phyloP scores from a whole-genome alignment of 2,329 filamentous ascomycete species.

The Penicillium italicum region DNA sequence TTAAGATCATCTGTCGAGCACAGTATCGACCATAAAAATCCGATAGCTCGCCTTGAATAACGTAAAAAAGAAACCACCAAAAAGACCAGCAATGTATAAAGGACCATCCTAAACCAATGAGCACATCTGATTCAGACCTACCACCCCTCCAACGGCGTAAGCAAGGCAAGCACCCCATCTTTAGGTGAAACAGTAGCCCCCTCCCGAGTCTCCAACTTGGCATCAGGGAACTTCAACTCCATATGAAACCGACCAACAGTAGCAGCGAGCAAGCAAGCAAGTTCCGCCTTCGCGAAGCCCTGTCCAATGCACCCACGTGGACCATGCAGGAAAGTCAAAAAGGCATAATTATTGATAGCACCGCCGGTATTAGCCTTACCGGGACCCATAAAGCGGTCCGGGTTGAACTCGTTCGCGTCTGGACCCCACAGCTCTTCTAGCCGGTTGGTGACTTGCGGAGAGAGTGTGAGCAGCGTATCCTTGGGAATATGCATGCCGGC shows the following conservation, averaged over 20 bases:
- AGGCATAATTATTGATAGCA: conserved; percentile 70
- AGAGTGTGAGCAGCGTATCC: conserved; percentile 65
- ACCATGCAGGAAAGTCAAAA: conserved; percentile 80
- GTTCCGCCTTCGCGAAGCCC: conserved; percentile 76
- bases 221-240: conserved; percentile 59
- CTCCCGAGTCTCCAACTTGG: conserved; percentile 63
- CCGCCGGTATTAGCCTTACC: conserved; percentile 61
- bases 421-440: conserved; percentile 68
- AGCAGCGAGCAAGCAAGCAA: conserved; percentile 75
- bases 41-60: not conserved
- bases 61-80: not conserved
- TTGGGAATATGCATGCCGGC: conserved; percentile 62
- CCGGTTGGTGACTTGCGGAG: conserved; percentile 66
- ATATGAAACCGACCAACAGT: conserved; percentile 71
- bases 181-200: conserved; percentile 69
- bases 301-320: conserved; percentile 82
- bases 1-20: not conserved
- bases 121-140: conserved; percentile 1
- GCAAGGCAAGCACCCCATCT: conserved; percentile 66
- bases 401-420: conserved; percentile 71
- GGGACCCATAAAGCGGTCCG: conserved; percentile 66
- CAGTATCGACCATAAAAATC: not conserved
- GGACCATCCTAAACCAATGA: not conserved
- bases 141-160: conserved; percentile 47
- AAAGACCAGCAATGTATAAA: not conserved